phyloP scores from a whole-genome alignment of 176 grass and related monocot species.

The Zoysia japonica region DNA sequence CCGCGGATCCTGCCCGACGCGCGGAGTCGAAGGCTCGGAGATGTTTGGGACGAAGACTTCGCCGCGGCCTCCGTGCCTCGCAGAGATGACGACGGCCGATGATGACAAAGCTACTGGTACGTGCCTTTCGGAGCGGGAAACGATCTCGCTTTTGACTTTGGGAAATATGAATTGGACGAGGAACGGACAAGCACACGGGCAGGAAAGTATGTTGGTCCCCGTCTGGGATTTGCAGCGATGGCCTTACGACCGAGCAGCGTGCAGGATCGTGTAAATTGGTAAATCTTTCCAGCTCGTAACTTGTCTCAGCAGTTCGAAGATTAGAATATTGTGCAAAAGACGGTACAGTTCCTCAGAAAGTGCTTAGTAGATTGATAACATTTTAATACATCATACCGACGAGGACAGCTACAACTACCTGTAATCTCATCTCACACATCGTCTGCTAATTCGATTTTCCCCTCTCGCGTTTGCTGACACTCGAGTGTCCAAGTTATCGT shows the following conservation, averaged over 20 bases:
- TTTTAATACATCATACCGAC: background rate
- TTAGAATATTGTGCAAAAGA: no score
- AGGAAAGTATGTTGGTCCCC: constrained; percentile 23
- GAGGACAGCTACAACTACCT: background rate
- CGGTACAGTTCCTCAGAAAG: constrained; percentile 22
- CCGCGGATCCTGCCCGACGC: no score
- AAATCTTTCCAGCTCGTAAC: no score
- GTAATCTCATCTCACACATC: constrained; percentile 20
- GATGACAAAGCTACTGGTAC: no score
- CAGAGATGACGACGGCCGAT: no score
- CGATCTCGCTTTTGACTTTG: constrained; percentile 18
- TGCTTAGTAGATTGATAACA: constrained; percentile 25
- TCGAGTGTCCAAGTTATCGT: constrained; percentile 19
- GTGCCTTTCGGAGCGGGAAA: no score
- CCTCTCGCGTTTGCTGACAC: background rate
- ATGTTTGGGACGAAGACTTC: no score
- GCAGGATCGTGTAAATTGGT: background rate
- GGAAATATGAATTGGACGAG: background rate
- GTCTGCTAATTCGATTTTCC: constrained; percentile 27
- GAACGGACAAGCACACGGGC: background rate
- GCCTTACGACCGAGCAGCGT: constrained; percentile 1
- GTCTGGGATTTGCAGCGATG: background rate
- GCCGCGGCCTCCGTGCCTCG: no score
- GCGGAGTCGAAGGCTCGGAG: no score
- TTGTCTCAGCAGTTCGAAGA: no score